phyloP scores from a whole-genome alignment of 441 rosid genomes.

The Metrosideros polymorpha region DNA sequence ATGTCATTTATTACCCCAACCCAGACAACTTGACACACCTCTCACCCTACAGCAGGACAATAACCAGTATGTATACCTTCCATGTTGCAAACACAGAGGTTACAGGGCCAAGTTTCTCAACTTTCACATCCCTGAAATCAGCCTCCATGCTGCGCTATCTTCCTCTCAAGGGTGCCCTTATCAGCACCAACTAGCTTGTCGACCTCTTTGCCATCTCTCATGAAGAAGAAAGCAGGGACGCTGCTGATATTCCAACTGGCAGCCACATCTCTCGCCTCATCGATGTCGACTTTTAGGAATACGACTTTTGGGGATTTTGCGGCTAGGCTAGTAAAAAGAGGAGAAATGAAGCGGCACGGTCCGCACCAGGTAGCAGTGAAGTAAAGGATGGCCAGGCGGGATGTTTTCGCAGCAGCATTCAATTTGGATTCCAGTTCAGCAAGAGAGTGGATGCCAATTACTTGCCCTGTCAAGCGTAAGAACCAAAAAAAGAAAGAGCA shows the following conservation, averaged over 20 bases:
- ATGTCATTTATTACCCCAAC: neutral
- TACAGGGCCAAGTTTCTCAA: neutral
- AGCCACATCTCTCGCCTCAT: conserved; percentile 69
- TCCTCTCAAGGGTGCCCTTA: conserved; percentile 58
- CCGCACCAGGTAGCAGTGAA: conserved; percentile 96
- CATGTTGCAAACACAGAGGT: neutral
- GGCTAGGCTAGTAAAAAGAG: conserved; percentile 59
- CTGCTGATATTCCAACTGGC: conserved; percentile 67
- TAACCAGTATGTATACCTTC: neutral
- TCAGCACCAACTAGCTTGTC: conserved; percentile 86
- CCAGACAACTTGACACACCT: neutral
- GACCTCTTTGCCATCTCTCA: conserved; percentile 66
- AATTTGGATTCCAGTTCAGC: conserved; percentile 59
- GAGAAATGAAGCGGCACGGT: conserved; percentile 81
- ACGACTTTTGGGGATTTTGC: conserved; percentile 44
- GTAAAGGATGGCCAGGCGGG: conserved; percentile 65
- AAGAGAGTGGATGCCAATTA: conserved; percentile 48
- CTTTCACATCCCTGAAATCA: neutral
- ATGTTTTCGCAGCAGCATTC: conserved; percentile 54
- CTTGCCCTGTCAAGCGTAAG: conserved; percentile 45
- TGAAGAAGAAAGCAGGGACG: conserved; percentile 63
- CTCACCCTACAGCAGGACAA: neutral
- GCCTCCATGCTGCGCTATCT: conserved; percentile 45
- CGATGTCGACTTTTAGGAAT: conserved; percentile 83
- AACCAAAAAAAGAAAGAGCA: neutral